Conservation (phyloP, 768 basidiomycete genomes). For the Tylopilus balloui region DNA sequence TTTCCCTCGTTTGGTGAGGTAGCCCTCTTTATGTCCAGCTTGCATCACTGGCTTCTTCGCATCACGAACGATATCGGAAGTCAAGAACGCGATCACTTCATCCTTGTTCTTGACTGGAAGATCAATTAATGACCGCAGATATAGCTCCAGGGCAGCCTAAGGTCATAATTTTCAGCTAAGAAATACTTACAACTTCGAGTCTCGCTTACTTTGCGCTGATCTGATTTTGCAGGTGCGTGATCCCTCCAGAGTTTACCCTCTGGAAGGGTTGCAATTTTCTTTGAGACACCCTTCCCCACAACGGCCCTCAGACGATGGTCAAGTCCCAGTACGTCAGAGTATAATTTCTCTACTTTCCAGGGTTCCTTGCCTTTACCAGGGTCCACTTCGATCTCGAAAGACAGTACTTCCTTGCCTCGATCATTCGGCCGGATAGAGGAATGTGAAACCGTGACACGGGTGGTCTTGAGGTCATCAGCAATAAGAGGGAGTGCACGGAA, state of each 20-base stretch:
- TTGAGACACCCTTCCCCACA: constrained; percentile 60
- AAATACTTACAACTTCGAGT: neutral
- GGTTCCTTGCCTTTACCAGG: constrained; percentile 66
- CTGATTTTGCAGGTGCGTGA: constrained; percentile 93
- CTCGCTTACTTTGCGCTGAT: constrained; percentile 82
- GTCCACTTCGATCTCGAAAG: constrained; percentile 76
- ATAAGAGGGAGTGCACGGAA: constrained; percentile 75
- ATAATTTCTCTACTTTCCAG: constrained; percentile 90
- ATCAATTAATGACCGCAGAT: constrained; percentile 77
- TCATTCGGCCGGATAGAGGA: constrained; percentile 88
- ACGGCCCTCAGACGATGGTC: constrained; percentile 67
- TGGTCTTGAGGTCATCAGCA: constrained; percentile 66
- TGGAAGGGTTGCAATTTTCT: constrained; percentile 77
- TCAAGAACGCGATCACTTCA: constrained; percentile 89
- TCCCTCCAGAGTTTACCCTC: constrained; percentile 96
- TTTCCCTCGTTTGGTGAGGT: constrained; percentile 93
- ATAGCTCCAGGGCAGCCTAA: constrained; percentile 75
- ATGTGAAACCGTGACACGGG: constrained; percentile 65
- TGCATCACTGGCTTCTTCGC: constrained; percentile 73
- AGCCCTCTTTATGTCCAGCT: constrained; percentile 88
- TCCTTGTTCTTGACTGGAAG: constrained; percentile 83
- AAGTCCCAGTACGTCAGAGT: constrained; percentile 85
- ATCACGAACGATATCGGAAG: constrained; percentile 79
- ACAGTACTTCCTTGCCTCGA: constrained; percentile 86
- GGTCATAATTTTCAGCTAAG: constrained; percentile 8